Evolutionary conservation across 1,284 basidiomycete genomes (phyloP).

Genomic region (Grifola frondosa): DNA sequence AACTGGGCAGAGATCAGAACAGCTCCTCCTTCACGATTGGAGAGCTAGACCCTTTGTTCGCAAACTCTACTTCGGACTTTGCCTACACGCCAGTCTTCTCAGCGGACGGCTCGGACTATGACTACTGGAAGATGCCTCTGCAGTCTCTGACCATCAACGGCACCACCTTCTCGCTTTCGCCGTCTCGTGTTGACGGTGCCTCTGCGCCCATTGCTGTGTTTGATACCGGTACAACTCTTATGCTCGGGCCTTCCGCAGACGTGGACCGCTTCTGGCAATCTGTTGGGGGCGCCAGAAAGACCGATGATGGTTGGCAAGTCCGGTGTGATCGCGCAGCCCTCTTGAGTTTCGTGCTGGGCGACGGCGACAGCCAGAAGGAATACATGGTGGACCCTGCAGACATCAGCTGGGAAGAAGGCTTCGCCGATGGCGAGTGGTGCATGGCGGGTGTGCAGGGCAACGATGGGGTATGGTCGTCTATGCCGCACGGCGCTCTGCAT

Average conservation of each 20-base stretch:
- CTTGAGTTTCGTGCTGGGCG: slow-evolving; percentile 49
- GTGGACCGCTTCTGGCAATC: slow-evolving; percentile 50
- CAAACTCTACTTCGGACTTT: slow-evolving; percentile 37
- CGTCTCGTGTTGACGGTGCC: slow-evolving; percentile 46
- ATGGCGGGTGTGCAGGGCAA: slow-evolving; percentile 57
- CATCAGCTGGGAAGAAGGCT: slow-evolving; percentile 48
- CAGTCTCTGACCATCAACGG: slow-evolving; percentile 46
- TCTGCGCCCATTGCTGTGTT: slow-evolving; percentile 49
- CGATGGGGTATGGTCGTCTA: slow-evolving; percentile 40
- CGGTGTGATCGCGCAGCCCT: slow-evolving; percentile 47
- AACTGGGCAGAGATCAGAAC: slow-evolving; percentile 40
- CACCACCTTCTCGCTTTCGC: slow-evolving; percentile 39
- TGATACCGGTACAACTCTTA: slow-evolving; percentile 59
- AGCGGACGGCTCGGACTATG: slow-evolving; percentile 37
- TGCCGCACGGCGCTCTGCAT: slow-evolving; percentile 9
- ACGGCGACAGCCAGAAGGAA: slow-evolving; percentile 35
- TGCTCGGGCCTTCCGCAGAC: slow-evolving; percentile 52
- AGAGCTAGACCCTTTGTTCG: slow-evolving; percentile 42
- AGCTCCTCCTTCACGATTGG: slow-evolving; percentile 55
- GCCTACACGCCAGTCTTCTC: slow-evolving; percentile 44
- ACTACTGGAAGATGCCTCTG: slow-evolving; percentile 61
- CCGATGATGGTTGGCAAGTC: slow-evolving; percentile 49
- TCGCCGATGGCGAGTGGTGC: slow-evolving; percentile 48
- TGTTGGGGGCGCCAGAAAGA: slow-evolving; percentile 43
- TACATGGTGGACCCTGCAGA: slow-evolving; percentile 53